These are phyloP conservation scores for Lactarius vividus DNA, from an alignment of 768 basidiomycete genomes.

Conservation along the genomic window DNA sequence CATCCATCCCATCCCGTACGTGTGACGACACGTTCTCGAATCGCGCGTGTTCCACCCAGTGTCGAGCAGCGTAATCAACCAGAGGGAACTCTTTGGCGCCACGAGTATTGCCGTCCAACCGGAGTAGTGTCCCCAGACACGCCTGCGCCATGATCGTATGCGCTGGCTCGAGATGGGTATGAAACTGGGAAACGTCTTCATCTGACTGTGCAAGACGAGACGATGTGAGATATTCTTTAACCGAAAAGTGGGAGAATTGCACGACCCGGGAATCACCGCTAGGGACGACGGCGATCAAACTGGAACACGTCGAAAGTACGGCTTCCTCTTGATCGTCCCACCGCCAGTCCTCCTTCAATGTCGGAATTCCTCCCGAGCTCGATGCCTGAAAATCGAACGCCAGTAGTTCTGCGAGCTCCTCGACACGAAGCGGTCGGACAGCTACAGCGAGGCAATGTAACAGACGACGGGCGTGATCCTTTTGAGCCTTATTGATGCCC, in stretches of 20 bases:
- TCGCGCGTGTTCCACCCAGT: too few relatives aligned
- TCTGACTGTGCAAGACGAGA: not conserved
- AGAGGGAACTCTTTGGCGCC: too few relatives aligned
- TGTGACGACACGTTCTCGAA: too few relatives aligned
- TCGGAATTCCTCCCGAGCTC: not conserved
- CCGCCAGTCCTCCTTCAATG: not conserved
- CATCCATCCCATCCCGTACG: too few relatives aligned
- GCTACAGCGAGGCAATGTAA: not conserved
- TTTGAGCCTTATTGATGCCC: not conserved
- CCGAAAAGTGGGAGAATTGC: not conserved
- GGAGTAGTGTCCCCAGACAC: not conserved
- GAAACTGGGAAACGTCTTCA: not conserved
- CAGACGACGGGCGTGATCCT: not conserved
- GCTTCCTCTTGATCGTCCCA: not conserved
- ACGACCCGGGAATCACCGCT: not conserved
- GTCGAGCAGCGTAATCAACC: too few relatives aligned
- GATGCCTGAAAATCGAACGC: not conserved
- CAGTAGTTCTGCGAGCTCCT: not conserved
- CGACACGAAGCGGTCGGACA: not conserved
- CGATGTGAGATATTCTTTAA: not conserved
- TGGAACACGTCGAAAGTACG: not conserved
- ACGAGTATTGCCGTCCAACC: too few relatives aligned
- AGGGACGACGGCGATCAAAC: not conserved
- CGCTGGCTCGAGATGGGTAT: not conserved
- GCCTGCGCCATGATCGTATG: not conserved